A percentile compares a stretch with the other conserved stretches of the same genome.
Evolutionary conservation across 352 stramenopile species (phyloP).

Genomic region (Aphanomyces invadans): DNA sequence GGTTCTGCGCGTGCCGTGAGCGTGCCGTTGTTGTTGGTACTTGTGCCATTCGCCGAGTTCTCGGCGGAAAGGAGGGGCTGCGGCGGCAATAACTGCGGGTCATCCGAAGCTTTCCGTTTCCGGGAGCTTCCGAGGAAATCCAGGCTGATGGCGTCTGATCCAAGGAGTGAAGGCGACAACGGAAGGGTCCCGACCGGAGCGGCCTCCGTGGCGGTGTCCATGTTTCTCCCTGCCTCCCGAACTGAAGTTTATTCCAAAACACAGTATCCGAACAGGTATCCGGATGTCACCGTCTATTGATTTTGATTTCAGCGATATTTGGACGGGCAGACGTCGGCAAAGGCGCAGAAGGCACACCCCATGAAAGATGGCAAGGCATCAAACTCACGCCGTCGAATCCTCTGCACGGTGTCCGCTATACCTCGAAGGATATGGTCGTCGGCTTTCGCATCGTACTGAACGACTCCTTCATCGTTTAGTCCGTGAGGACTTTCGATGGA

Average conservation of each 20-base stretch:
- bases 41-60: conserved; percentile 1
- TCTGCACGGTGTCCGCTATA: conserved; percentile 32
- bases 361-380: conserved; percentile 45
- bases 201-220: not conserved
- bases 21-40: conserved; percentile 16
- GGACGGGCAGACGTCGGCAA: conserved; percentile 46
- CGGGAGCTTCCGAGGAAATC: not conserved
- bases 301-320: too few relatives aligned
- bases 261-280: too few relatives aligned
- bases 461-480: conserved; percentile 32
- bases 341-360: conserved; percentile 67
- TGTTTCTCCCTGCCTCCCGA: not conserved
- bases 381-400: conserved; percentile 47
- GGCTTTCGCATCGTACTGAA: conserved; percentile 33
- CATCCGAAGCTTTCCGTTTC: not conserved
- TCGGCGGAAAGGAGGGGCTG: not conserved
- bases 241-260: conserved; percentile 1
- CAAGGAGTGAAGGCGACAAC: not conserved
- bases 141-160: not conserved
- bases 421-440: conserved; percentile 34
- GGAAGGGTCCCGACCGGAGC: not conserved
- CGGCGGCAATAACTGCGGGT: not conserved
- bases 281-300: too few relatives aligned
- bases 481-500: conserved; percentile 33
- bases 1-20: conserved; percentile 66